Base-by-base conservation (phyloP, 2,329 filamentous ascomycete genomes). In the Xylaria arbuscula region DNA sequence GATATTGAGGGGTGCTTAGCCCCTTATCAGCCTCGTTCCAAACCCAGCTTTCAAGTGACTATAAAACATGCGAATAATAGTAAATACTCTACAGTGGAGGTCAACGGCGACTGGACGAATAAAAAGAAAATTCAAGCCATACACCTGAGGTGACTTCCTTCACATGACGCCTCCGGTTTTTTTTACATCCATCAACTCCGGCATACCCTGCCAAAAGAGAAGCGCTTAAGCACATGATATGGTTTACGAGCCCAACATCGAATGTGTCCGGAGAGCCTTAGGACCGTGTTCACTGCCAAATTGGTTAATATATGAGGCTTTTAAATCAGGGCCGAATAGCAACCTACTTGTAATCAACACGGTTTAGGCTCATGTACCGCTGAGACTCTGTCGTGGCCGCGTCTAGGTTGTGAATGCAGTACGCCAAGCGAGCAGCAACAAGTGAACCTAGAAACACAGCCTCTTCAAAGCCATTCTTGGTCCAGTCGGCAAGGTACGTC, bases 401-500 rank as follows among this genome's bases (percentile, higher is more conserved):
- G 65, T 89, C 87, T 74, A 88, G 78, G 74, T 88, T 88, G 72
- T 89, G 87, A 72, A 88, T 79, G 74, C 86, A 88, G 74, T 86
- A 89, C 1, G 86, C 86, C 62, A 89, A 82, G 22, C 87, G 80
- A 1, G 92, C 93, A 1, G 92, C 93, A 38, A 97, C 92, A 80
- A 97, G 93, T 2, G 93, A 92, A 11, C 94, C 94, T 7, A 98
- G 83, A 81, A 98, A 97, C 76, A 90, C 89, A 57, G 92, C 89
- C 80, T 98, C 94, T 76, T 98, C 94, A 76, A 88, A 87, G 64
- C 88, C 85, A 72, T 90, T 88, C 81, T 92, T 94, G 77, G 93
- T 93, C 93, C 94, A 98, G 80, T 97, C 94, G 11, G 91, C 88
- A 73, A 97, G 91, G 80, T 98, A 97, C 62, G 93, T 92, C 0